Base-by-base conservation (phyloP, 495 filamentous ascomycete genomes). In the Evansstolkia leycettana region DNA sequence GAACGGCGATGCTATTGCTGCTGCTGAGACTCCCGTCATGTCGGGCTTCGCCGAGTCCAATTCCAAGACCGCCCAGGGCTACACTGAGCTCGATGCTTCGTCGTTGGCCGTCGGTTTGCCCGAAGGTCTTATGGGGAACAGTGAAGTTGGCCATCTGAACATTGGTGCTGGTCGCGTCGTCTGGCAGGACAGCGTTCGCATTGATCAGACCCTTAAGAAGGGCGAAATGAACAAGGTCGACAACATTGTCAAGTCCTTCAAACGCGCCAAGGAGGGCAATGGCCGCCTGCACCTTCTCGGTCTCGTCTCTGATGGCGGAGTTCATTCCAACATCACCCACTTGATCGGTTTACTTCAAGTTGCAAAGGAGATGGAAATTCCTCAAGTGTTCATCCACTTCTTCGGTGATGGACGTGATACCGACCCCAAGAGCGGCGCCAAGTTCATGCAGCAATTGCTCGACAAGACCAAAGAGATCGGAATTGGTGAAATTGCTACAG, bases 151-250 rank as follows among this genome's bases (percentile, higher is more conserved):
- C 25, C 90, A 98, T 62, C 60, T 98, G 61, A 98, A 98, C 69
- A 96, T 98, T 60, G 90, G 90, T 52, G 90, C 90, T 40, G 90
- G 90, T 28, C 73, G 90, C 57, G 92, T 98, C 27, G 90, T 98
- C 48, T 98, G 90, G 90, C 90, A 98, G 60, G 90, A 98, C 66
- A 93, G 92, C 40, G 90, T 98, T 40, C 82, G 90, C 50, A 98
- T 98, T 61, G 90, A 96, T 61, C 80, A 82, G 64, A 82, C 82
- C 12, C 76, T 96, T 62, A 94, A 93, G 75, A 88, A 88, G 50
- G 76, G 73, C 19, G 78, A 92, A 53, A 50, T 98, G 48, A 70
- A 72, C 52, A 73, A 82, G 57, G 78, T 88, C 42, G 70, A 82
- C 26, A 84, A 78, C 43, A 77, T 98, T 46, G 74, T 70, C 52